Conservation (phyloP, 2,329 filamentous ascomycete species). For the Thyridium curvatum region DNA sequence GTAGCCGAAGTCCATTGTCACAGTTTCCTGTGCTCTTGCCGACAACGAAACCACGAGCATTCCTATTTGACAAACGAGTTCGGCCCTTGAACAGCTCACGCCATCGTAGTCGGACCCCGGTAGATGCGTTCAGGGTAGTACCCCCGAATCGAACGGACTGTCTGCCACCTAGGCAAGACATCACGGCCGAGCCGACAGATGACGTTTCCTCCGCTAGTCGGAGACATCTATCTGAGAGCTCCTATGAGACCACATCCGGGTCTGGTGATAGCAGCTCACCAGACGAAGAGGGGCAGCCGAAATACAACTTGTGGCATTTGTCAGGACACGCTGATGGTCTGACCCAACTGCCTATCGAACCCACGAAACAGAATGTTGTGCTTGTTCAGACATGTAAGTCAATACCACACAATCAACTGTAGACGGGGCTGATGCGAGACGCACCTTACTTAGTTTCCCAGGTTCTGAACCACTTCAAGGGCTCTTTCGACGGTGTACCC, state of each 20-base stretch:
- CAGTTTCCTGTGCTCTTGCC: constrained; percentile 3
- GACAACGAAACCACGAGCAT: constrained; percentile 4
- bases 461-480: constrained; percentile 39
- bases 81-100: background rate
- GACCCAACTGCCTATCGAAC: constrained; percentile 9
- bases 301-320: constrained; percentile 8
- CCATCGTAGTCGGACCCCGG: background rate
- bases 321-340: constrained; percentile 10
- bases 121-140: constrained; percentile 4
- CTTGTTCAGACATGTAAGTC: constrained; percentile 12
- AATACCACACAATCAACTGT: background rate
- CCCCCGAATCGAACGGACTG: constrained; percentile 5
- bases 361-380: constrained; percentile 12
- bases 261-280: background rate
- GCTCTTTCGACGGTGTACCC: constrained; percentile 37
- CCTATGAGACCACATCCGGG: background rate
- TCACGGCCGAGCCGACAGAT: background rate
- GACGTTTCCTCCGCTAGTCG: background rate
- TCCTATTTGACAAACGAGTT: constrained; percentile 1
- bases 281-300: constrained; percentile 2
- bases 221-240: background rate
- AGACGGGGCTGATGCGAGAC: background rate
- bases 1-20: background rate
- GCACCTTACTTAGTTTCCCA: constrained; percentile 30
- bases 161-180: background rate